A percentile compares a stretch with the other conserved stretches of the same genome.
phyloP scores from a whole-genome alignment of 2,329 filamentous ascomycete species.

The Septoria petroselini region DNA sequence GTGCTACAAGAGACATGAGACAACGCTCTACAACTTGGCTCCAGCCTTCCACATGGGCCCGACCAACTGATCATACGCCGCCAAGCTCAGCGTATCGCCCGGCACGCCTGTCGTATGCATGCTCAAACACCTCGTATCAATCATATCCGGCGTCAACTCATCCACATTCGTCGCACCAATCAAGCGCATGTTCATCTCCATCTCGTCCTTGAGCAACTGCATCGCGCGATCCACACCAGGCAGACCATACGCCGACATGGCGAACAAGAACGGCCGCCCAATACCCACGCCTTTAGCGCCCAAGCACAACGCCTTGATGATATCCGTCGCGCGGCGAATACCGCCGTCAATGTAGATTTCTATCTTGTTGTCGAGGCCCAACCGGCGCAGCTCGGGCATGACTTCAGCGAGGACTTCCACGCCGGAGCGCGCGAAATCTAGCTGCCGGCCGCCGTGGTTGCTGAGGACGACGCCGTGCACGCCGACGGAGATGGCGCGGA shows the following conservation, averaged over 20 bases:
- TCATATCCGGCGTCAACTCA: slow-evolving; percentile 73
- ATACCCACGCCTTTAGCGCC: slow-evolving; percentile 92
- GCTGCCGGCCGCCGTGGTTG: slow-evolving; percentile 92
- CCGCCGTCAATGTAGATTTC: slow-evolving; percentile 93
- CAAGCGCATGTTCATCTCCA: slow-evolving; percentile 98
- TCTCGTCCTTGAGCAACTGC: slow-evolving; percentile 71
- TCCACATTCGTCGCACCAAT: slow-evolving; percentile 74
- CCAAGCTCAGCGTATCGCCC: slow-evolving; percentile 57
- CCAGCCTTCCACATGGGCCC: slow-evolving; percentile 37
- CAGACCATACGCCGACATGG: slow-evolving; percentile 89
- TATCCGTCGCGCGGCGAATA: slow-evolving; percentile 83
- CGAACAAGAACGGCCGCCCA: slow-evolving; percentile 89
- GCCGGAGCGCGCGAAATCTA: slow-evolving; percentile 85
- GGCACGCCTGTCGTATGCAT: slow-evolving; percentile 59
- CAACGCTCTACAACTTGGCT: slow-evolving; percentile 29
- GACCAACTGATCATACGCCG: slow-evolving; percentile 54
- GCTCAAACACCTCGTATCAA: slow-evolving; percentile 72
- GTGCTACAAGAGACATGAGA: too few relatives aligned
- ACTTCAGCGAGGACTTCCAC: slow-evolving; percentile 91
- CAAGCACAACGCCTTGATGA: slow-evolving; percentile 90
- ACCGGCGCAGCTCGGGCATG: slow-evolving; percentile 62
- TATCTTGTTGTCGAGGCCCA: slow-evolving; percentile 59
- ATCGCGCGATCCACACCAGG: slow-evolving; percentile 88
- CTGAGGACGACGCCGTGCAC: slow-evolving; percentile 89
- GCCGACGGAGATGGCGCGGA: slow-evolving; percentile 68